A percentile compares a stretch with the other conserved stretches of the same genome.
phyloP scores from a whole-genome alignment of 163 green algal genomes.

The Chloroidium sp. region DNA sequence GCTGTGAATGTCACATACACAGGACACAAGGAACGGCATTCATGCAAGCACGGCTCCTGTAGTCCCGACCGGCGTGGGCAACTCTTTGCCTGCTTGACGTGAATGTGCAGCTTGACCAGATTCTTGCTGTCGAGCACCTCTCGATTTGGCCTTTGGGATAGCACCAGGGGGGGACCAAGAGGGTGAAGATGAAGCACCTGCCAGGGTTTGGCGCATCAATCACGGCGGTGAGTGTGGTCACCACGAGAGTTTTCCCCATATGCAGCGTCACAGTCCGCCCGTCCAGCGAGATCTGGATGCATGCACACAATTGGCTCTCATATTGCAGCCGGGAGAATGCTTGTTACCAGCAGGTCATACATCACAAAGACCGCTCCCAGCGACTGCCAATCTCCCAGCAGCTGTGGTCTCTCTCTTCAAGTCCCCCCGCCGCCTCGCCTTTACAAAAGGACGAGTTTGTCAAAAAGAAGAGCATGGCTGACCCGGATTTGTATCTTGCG shows the following conservation, averaged over 20 bases:
- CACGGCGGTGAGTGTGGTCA: constrained; percentile 54
- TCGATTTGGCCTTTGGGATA: background rate
- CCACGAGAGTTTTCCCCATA: constrained; percentile 61
- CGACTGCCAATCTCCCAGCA: background rate
- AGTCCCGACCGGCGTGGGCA: too few species aligned
- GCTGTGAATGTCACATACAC: too few species aligned
- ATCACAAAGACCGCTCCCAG: too few species aligned
- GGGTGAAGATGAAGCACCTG: constrained; percentile 16
- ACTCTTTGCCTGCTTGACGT: too few species aligned
- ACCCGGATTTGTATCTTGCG: constrained; percentile 46
- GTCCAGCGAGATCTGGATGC: constrained; percentile 57
- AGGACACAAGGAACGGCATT: too few species aligned
- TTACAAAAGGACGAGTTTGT: background rate
- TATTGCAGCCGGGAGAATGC: background rate
- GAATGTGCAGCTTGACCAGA: too few species aligned
- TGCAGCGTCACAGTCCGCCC: constrained; percentile 56
- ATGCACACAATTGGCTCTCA: background rate
- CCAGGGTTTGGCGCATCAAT: constrained; percentile 67
- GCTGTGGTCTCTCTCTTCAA: too few species aligned
- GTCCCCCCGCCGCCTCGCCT: background rate
- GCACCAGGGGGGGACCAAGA: background rate
- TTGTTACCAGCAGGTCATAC: background rate
- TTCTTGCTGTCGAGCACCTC: background rate
- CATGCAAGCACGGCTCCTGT: too few species aligned
- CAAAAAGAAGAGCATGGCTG: background rate